Base-by-base conservation (phyloP, 2,329 filamentous ascomycete species). In the Cercospora janseana region DNA sequence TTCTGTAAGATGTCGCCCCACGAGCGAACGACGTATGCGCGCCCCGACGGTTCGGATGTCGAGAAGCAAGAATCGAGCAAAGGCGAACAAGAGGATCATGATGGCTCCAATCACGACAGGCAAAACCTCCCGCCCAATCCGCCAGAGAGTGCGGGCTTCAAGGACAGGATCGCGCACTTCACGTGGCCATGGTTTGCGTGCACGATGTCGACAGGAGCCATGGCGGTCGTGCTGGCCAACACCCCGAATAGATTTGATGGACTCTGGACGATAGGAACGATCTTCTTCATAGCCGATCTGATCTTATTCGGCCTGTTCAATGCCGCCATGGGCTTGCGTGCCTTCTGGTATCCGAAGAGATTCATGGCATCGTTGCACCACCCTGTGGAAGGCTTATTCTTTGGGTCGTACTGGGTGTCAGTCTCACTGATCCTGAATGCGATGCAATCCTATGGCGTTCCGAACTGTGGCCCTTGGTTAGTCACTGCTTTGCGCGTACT, bases 131-230 rank as follows among this genome's bases (percentile, higher is more conserved):
- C 29, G 3, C 49, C 51, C 4, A 37, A 15, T 4, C 53, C 53
- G 0, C 57, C 57, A 2, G 51, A 56, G 12, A 58, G 51, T 27
- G 57, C 55, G 13, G 40, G 48, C 31, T 60, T 60, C 53, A 56
- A 56, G 24, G 57, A 58, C 32, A 51, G 57, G 13, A 60, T 60
- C 23, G 57, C 57, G 16, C 57, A 60, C 29, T 60, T 60, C 35
- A 60, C 57, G 1, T 60, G 82, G 83, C 82, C 81, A 13, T 88
- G 85, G 85, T 91, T 84, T 66, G 85, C 85, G 1, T 72, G 81
- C 15, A 83, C 84, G 2, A 89, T 89, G 86, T 85, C 82, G 31
- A 87, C 85, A 0, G 86, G 86, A 26, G 85, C 85, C 0, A 66
- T 90, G 1, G 79, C 85, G 0, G 69, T 86, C 3, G 75, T 90